Conservation (phyloP, 257 asterid species). For the Solanum neorickii region DNA sequence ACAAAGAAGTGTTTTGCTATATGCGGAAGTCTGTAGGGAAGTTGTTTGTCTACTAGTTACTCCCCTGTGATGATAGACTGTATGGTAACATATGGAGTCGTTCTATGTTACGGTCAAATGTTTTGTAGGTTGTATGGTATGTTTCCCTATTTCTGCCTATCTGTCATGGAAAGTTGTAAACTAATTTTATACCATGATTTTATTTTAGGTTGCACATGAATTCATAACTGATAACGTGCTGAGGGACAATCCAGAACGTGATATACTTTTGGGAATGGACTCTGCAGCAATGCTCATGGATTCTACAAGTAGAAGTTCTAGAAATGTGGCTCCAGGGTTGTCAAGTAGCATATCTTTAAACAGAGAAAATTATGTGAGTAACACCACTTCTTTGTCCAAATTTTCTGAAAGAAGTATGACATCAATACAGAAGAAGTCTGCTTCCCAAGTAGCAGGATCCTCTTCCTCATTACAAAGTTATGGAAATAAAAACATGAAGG, state of each 20-base stretch:
- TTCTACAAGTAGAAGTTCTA: background rate
- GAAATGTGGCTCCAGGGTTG: slow-evolving; percentile 3
- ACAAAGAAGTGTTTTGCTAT: background rate
- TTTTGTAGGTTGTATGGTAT: background rate
- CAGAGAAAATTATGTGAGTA: slow-evolving; percentile 23
- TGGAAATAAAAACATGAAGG: slow-evolving; percentile 19
- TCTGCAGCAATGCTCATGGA: background rate
- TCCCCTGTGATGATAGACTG: background rate
- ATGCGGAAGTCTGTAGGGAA: background rate
- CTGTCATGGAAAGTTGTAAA: background rate
- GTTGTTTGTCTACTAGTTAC: background rate
- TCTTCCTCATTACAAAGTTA: slow-evolving; percentile 39
- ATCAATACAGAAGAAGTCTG: slow-evolving; percentile 30
- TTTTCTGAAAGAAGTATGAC: slow-evolving; percentile 56
- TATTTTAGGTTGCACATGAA: slow-evolving; percentile 36
- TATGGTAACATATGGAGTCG: background rate
- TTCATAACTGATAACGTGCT: slow-evolving; percentile 1
- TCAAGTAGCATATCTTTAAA: slow-evolving; percentile 25
- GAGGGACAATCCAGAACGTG: background rate
- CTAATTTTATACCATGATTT: background rate
- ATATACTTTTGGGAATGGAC: slow-evolving; percentile 1
- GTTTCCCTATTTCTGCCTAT: background rate
- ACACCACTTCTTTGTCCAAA: slow-evolving; percentile 25
- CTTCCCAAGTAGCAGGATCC: slow-evolving; percentile 21
- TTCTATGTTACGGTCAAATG: background rate